Percentiles rank a stretch among this genome's conserved stretches.
These are phyloP conservation scores for Euphrasia arctica DNA, from an alignment of 305 asterid species.

Conservation along the genomic window DNA sequence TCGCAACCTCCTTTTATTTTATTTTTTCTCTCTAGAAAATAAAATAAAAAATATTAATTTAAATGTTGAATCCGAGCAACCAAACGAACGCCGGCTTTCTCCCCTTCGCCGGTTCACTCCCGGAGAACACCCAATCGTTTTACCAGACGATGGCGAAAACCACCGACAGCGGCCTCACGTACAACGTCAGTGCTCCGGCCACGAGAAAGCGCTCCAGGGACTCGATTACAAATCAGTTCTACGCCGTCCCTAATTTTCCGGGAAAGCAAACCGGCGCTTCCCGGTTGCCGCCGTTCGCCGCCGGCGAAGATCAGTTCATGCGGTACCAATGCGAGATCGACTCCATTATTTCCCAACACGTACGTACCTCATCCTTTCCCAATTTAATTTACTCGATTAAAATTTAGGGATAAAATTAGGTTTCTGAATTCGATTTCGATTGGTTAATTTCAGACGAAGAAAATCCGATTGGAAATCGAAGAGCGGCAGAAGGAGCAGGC, in stretches of 20 bases:
- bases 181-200: slow-evolving; percentile 29
- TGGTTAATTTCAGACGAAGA: slow-evolving; percentile 46
- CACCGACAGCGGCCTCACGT: slow-evolving; percentile 60
- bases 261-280: slow-evolving; percentile 21
- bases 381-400: too few relatives aligned
- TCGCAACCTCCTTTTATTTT: background rate
- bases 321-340: slow-evolving; percentile 59
- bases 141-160: slow-evolving; percentile 40
- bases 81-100: slow-evolving; percentile 28
- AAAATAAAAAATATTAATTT: background rate
- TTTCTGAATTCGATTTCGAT: background rate
- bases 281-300: slow-evolving; percentile 29
- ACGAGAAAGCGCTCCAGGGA: slow-evolving; percentile 62
- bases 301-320: slow-evolving; percentile 34
- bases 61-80: slow-evolving; percentile 25
- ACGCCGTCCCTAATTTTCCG: slow-evolving; percentile 21
- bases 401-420: too few relatives aligned
- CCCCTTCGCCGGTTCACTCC: slow-evolving; percentile 33
- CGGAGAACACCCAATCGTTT: slow-evolving; percentile 25
- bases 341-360: slow-evolving; percentile 64
- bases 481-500: slow-evolving; percentile 70
- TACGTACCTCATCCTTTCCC: slow-evolving; percentile 25
- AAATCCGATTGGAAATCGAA: slow-evolving; percentile 54
- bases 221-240: slow-evolving; percentile 28
- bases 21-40: slow-evolving; percentile 16